A percentile compares a stretch with the other conserved stretches of the same genome.
Conservation (phyloP, 768 basidiomycete genomes). For the Collybiopsis luxurians region DNA sequence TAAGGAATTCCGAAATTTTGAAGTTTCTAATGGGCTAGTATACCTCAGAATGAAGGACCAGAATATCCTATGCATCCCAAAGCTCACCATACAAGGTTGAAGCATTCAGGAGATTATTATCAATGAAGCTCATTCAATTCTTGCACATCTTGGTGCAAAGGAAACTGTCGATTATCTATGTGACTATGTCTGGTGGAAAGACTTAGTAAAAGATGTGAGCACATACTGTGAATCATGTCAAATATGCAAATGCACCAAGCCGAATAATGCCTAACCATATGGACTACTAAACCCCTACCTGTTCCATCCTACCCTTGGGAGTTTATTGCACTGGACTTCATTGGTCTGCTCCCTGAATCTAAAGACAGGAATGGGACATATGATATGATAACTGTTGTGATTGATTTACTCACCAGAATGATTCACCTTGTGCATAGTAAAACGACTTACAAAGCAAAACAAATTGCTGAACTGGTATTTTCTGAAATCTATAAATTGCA, state of each 20-base stretch:
- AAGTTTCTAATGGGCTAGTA: conserved; percentile 9
- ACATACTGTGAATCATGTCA: conserved; percentile 22
- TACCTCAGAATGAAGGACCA: conserved; percentile 8
- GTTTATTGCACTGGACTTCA: conserved; percentile 16
- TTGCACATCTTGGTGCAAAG: conserved; percentile 27
- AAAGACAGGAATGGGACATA: conserved; percentile 13
- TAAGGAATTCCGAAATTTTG: conserved; percentile 14
- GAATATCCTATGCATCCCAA: conserved; percentile 13
- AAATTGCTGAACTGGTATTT: conserved; percentile 30
- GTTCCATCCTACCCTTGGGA: conserved; percentile 14
- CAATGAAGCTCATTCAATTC: conserved; percentile 27
- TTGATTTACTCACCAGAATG: conserved; percentile 20
- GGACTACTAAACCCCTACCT: neutral
- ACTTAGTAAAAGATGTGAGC: conserved; percentile 19
- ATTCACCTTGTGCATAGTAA: conserved; percentile 21
- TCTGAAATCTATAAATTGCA: conserved; percentile 24
- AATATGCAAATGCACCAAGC: conserved; percentile 9
- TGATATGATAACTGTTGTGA: conserved; percentile 20
- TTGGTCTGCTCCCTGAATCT: conserved; percentile 17
- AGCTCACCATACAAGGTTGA: neutral
- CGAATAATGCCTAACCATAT: conserved; percentile 7
- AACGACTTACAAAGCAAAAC: conserved; percentile 19
- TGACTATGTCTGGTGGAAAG: conserved; percentile 13
- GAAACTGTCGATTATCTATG: conserved; percentile 27
- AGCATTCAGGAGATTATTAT: conserved; percentile 24